Conservation (phyloP, 345 rosid species). For the Populus euphratica region DNA sequence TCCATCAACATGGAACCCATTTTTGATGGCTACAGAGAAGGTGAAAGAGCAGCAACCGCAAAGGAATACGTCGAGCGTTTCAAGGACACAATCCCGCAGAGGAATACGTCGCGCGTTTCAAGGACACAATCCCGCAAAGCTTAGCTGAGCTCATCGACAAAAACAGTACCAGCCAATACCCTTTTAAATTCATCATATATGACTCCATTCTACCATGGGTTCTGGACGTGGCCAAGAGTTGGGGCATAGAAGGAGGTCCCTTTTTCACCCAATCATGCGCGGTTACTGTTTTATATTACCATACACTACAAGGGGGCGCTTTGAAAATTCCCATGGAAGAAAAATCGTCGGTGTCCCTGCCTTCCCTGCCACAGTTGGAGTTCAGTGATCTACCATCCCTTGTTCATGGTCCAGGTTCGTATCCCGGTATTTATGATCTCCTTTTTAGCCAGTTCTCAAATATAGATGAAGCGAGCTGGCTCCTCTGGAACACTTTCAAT, state of each 20-base stretch:
- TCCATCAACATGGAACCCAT: slow-evolving; percentile 30
- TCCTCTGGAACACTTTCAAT: slow-evolving; percentile 13
- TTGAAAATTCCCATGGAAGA: neutral
- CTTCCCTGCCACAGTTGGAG: slow-evolving; percentile 4
- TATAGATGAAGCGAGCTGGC: slow-evolving; percentile 7
- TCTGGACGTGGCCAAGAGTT: slow-evolving; percentile 36
- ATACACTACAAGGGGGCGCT: slow-evolving; percentile 29
- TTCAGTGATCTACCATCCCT: slow-evolving; percentile 10
- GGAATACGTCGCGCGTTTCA: slow-evolving; percentile 23
- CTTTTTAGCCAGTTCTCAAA: slow-evolving; percentile 16
- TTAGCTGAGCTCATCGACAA: slow-evolving; percentile 29
- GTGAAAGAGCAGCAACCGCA: slow-evolving; percentile 10
- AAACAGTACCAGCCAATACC: neutral
- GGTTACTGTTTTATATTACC: slow-evolving; percentile 38
- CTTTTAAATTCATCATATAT: slow-evolving; percentile 26
- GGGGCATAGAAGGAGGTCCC: slow-evolving; percentile 30
- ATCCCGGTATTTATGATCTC: slow-evolving; percentile 5
- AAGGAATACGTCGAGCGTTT: slow-evolving; percentile 27
- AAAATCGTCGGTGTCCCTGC: neutral
- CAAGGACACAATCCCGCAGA: slow-evolving; percentile 16
- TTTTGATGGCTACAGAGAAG: slow-evolving; percentile 32
- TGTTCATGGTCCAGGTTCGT: neutral
- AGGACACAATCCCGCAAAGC: slow-evolving; percentile 14
- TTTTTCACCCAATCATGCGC: slow-evolving; percentile 52
- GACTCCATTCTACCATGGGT: slow-evolving; percentile 53